Conservation (phyloP, 2,329 filamentous ascomycete species). For the Didymella pomorum region DNA sequence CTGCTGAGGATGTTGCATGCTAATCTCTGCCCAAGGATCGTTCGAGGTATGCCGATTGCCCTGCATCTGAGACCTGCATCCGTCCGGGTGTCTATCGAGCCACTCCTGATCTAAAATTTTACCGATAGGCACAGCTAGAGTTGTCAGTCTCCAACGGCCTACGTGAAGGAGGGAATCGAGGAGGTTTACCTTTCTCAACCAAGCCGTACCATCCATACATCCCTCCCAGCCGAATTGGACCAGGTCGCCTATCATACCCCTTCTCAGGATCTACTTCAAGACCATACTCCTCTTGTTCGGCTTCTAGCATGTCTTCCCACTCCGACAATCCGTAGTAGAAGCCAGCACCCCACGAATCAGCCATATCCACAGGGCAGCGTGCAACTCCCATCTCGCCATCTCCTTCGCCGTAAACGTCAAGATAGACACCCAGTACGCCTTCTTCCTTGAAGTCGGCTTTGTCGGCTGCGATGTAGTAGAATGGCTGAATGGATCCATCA, state of each 20-base stretch:
- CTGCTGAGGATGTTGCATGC: neutral
- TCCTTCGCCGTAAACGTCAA: neutral
- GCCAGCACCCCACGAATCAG: neutral
- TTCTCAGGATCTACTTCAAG: neutral
- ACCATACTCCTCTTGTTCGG: neutral
- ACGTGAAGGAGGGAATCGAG: neutral
- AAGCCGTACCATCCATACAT: neutral
- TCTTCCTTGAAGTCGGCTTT: neutral
- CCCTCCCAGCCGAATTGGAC: neutral
- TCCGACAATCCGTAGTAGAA: neutral
- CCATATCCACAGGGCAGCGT: neutral
- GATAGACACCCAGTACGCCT: neutral
- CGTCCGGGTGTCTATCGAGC: neutral
- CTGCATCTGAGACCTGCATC: neutral
- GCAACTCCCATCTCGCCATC: neutral
- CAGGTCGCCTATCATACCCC: neutral
- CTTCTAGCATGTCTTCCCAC: neutral
- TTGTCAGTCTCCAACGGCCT: neutral
- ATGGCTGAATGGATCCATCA: neutral
- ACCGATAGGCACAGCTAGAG: neutral
- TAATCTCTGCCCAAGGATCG: neutral
- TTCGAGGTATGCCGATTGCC: neutral
- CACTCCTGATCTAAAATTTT: neutral
- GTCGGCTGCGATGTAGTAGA: neutral
- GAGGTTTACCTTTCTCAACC: neutral